A percentile compares a stretch with the other conserved stretches of the same genome.
phyloP scores from a whole-genome alignment of 2,329 filamentous ascomycete species.

The Ophiostoma tasmaniense region DNA sequence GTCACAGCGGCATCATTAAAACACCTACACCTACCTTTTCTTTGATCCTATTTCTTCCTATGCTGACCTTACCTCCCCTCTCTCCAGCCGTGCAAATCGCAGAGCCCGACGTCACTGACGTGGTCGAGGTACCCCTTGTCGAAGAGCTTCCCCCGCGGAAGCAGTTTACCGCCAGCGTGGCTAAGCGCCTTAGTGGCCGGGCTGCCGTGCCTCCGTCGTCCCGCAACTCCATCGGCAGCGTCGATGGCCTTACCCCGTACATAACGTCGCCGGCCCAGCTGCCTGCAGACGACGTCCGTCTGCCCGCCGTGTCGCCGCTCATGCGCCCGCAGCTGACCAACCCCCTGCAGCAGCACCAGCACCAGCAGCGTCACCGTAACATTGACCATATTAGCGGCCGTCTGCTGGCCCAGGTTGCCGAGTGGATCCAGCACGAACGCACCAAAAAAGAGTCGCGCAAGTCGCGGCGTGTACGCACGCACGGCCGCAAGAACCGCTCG shows the following conservation, averaged over 20 bases:
- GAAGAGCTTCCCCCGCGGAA: constrained; percentile 35
- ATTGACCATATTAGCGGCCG: constrained; percentile 39
- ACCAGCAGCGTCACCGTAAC: constrained; percentile 30
- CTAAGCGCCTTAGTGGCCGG: constrained; percentile 38
- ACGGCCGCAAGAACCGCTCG: constrained; percentile 31
- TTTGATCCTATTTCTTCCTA: not conserved
- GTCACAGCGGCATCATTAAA: not conserved
- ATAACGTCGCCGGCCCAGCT: constrained; percentile 23
- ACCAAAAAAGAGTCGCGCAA: constrained; percentile 52
- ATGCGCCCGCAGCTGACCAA: constrained; percentile 15
- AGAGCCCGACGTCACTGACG: constrained; percentile 34
- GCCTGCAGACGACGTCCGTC: constrained; percentile 23
- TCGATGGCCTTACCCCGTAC: constrained; percentile 28
- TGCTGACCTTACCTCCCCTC: not conserved
- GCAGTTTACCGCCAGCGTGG: constrained; percentile 37
- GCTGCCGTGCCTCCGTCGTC: constrained; percentile 31
- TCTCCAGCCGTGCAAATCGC: constrained; percentile 48
- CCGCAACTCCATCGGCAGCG: constrained; percentile 35
- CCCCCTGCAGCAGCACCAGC: constrained; percentile 30
- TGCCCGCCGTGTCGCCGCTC: constrained; percentile 10
- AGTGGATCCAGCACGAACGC: constrained; percentile 79
- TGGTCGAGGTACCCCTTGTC: constrained; percentile 20
- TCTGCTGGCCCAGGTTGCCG: constrained; percentile 64
- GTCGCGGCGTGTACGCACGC: constrained; percentile 32
- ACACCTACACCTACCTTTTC: not conserved